Evolutionary conservation across 352 stramenopile species (phyloP), one percentile per base, ranked within the genome.

Genomic region (Saprolegnia diclina): DNA sequence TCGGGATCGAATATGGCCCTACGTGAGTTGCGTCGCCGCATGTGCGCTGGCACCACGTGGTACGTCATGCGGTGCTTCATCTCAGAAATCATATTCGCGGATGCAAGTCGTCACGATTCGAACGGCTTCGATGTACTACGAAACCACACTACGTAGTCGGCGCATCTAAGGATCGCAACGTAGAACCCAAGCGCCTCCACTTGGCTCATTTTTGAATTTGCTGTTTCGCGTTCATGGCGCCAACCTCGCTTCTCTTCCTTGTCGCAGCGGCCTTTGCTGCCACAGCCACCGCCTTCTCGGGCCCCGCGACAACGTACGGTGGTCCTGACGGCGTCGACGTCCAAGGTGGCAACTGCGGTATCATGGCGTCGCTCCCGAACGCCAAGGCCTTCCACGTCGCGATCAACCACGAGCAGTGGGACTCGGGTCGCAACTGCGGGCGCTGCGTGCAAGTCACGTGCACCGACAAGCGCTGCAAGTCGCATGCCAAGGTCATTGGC

Each of bases 341-440:
- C 4, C 79, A 67, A 56, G 69, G 70, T 0, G 79, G 79, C 61
- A 85, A 85, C 40, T 89, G 83, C 73, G 88, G 85, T 68, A 85
- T 89, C 62, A 90, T 90, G 81, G 74, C 73, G 63, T 78, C 79
- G 61, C 74, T 76, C 0, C 56, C 62, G 3, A 71, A 74, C 5
- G 76, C 83, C 0, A 77, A 53, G 10, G 76, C 74, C 52, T 83
- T 87, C 50, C 88, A 89, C 56, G 80, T 81, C 1, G 83, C 83
- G 14, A 71, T 91, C 56, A 91, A 90, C 72, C 71, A 62, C 38
- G 14, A 45, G 5, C 48, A 69, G 19, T 71, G 54, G 24, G 32
- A 76, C 53, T 32, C 14, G 18, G 64, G 67, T 1, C 69, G 56
- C 1, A 69, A 67, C 24, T 66, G 22, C 50, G 71, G 81, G 0